Percentiles rank a stretch among this genome's conserved stretches.
Evolutionary conservation across 1,139 yeast species (phyloP).

Genomic region (Saccharomycopsis hybrid): DNA sequence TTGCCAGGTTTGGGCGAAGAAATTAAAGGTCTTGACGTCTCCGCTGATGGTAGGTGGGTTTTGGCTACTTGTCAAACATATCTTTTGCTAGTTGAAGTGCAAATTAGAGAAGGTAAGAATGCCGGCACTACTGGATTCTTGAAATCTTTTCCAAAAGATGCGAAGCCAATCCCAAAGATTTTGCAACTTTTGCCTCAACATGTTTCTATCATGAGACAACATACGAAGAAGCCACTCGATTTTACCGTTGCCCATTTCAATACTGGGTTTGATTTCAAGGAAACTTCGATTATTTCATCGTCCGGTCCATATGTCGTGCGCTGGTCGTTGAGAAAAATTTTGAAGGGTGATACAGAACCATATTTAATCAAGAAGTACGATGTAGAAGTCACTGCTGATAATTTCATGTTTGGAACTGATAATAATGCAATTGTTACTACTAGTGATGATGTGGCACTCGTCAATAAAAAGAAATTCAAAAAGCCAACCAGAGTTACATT

Average conservation of each 20-base stretch:
- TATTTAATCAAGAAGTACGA: conserved; percentile 61
- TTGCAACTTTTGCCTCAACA: conserved; percentile 69
- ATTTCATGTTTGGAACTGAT: conserved; percentile 69
- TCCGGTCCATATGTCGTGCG: conserved; percentile 75
- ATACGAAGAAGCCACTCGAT: conserved; percentile 43
- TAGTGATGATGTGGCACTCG: conserved; percentile 66
- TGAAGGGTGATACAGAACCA: conserved; percentile 48
- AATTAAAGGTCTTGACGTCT: conserved; percentile 57
- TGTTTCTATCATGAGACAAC: conserved; percentile 52
- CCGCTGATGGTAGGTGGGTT: conserved; percentile 78
- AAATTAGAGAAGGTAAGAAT: conserved; percentile 55
- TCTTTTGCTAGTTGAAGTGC: conserved; percentile 59
- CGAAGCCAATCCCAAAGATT: conserved; percentile 65
- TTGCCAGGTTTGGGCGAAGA: conserved; percentile 80
- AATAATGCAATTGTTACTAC: conserved; percentile 64
- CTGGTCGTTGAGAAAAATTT: conserved; percentile 65
- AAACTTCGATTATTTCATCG: conserved; percentile 68
- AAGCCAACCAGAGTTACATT: no score
- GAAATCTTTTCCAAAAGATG: conserved; percentile 56
- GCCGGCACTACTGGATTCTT: conserved; percentile 59
- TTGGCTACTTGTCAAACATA: conserved; percentile 73
- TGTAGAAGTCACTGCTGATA: conserved; percentile 64
- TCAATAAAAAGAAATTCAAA: conserved; percentile 49
- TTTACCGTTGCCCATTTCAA: conserved; percentile 78
- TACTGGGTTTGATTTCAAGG: conserved; percentile 54